Evolutionary conservation across 2,329 filamentous ascomycete species (phyloP).

Genomic region (Stagonosporopsis cucurbitacearum): DNA sequence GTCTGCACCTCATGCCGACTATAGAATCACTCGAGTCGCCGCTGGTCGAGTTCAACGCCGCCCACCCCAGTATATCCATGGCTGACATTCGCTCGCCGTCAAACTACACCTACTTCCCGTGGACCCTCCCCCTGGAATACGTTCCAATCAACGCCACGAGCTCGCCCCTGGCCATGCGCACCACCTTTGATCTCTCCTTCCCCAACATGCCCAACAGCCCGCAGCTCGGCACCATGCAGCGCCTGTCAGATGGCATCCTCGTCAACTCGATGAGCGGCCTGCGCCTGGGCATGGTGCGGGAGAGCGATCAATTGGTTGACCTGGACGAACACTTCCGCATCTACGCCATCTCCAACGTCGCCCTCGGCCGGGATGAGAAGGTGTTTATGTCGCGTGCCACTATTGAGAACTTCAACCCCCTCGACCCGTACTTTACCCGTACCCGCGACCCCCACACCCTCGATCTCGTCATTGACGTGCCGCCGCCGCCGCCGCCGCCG

Average conservation of each 20-base stretch:
- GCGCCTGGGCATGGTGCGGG: constrained; percentile 71
- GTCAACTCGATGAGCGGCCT: constrained; percentile 67
- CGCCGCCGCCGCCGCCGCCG: constrained; percentile 33
- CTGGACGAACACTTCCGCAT: constrained; percentile 67
- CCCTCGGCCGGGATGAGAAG: constrained; percentile 85
- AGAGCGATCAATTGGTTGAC: constrained; percentile 54
- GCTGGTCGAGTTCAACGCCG: constrained; percentile 59
- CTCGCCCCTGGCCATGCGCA: constrained; percentile 70
- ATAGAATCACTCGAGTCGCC: constrained; percentile 64
- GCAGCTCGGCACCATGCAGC: constrained; percentile 60
- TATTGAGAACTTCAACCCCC: constrained; percentile 69
- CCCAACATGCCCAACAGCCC: constrained; percentile 61
- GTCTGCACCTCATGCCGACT: constrained; percentile 75
- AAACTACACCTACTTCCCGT: constrained; percentile 88
- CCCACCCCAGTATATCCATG: constrained; percentile 62
- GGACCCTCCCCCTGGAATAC: constrained; percentile 81
- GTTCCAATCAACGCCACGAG: constrained; percentile 81
- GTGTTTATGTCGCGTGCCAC: constrained; percentile 80
- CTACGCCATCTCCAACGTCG: constrained; percentile 79
- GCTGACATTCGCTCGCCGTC: constrained; percentile 65
- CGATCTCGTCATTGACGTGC: constrained; percentile 72
- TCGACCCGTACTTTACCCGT: constrained; percentile 83
- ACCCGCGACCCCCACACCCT: constrained; percentile 75
- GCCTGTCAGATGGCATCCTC: constrained; percentile 64
- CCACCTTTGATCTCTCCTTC: constrained; percentile 74